Evolutionary conservation across 176 grass and related monocot species (phyloP).

Genomic region (Oryza nivara): DNA sequence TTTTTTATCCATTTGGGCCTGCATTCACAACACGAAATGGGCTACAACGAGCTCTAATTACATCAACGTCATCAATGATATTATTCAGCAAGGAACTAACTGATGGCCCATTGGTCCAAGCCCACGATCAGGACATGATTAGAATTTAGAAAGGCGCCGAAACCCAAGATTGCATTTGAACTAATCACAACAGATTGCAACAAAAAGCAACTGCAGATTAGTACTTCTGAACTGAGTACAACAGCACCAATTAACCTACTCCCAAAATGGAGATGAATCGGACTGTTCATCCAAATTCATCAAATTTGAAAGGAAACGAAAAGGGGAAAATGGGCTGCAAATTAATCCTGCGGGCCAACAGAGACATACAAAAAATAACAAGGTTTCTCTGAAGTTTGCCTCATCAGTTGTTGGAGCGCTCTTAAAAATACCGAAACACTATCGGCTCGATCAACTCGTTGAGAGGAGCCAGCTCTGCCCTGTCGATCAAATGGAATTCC

Average conservation of each 20-base stretch:
- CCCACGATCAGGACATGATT: no score
- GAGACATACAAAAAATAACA: not conserved
- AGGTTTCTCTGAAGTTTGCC: not conserved
- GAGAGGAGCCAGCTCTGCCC: slow-evolving; percentile 77
- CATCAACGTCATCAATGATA: no score
- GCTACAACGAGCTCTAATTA: not conserved
- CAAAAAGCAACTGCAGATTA: slow-evolving; percentile 8
- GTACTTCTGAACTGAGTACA: not conserved
- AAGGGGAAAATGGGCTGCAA: not conserved
- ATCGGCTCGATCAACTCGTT: slow-evolving; percentile 77
- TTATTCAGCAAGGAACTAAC: no score
- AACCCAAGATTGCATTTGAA: not conserved
- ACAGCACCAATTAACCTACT: slow-evolving; percentile 26
- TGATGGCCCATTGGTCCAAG: no score
- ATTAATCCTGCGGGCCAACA: not conserved
- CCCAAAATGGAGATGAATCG: slow-evolving; percentile 32
- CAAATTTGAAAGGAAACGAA: not conserved
- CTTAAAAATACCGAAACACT: slow-evolving; percentile 33
- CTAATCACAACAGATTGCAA: not conserved
- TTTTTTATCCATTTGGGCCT: not conserved
- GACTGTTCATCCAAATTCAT: slow-evolving; percentile 5
- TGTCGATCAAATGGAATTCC: slow-evolving; percentile 88
- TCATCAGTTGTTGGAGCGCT: not conserved
- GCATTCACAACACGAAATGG: not conserved
- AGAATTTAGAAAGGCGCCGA: not conserved